phyloP scores from a whole-genome alignment of 2,329 filamentous ascomycete species.

The Colletotrichum aenigma region DNA sequence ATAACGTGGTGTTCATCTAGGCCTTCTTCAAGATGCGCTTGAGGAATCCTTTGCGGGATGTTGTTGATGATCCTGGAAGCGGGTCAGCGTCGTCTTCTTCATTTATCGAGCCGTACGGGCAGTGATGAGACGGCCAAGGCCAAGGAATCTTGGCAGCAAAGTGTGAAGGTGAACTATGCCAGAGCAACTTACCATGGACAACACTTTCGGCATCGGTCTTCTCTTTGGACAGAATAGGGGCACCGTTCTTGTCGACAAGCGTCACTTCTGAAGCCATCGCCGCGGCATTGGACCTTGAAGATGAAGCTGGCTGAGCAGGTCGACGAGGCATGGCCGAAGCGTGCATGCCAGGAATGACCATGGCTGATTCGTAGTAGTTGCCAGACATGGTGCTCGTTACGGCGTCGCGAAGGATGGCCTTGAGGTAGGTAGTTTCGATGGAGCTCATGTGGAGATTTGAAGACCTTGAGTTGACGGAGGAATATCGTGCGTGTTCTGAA shows the following conservation, averaged over 20 bases:
- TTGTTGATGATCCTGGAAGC: neutral
- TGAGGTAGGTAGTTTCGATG: slow-evolving; percentile 12
- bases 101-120: neutral
- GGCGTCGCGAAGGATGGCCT: slow-evolving; percentile 8
- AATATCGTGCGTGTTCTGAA: neutral
- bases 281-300: neutral
- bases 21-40: slow-evolving; percentile 15
- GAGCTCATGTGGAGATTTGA: neutral
- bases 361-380: slow-evolving; percentile 17
- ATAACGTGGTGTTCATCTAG: neutral
- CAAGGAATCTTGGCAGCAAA: neutral
- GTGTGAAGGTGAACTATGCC: fast-evolving
- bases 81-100: neutral
- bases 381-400: neutral
- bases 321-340: slow-evolving; percentile 14
- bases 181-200: neutral
- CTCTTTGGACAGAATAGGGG: slow-evolving; percentile 4
- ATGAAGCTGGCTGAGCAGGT: neutral
- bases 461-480: neutral
- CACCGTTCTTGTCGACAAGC: slow-evolving; percentile 13
- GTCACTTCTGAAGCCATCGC: slow-evolving; percentile 17
- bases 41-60: slow-evolving; percentile 4
- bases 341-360: slow-evolving; percentile 11
- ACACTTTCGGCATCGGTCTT: neutral
- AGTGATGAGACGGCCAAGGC: neutral